Base-by-base conservation (phyloP, 2,329 filamentous ascomycete species). In the Cladosporium sphaerospermum region DNA sequence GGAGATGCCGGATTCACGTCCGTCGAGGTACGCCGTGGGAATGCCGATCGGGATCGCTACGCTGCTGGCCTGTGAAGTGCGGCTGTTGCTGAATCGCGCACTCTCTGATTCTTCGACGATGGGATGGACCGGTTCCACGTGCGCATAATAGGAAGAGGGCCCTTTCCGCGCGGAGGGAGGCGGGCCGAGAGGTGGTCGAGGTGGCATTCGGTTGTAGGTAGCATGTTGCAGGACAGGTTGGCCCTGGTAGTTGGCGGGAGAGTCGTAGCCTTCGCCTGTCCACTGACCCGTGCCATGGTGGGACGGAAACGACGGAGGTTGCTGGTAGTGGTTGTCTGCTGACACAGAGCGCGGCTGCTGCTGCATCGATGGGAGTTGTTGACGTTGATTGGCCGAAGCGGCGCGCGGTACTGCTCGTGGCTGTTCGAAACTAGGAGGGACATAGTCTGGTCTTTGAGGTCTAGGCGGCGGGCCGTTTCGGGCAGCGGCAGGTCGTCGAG, bases 101-200 rank as follows among this genome's bases (percentile, higher is more conserved):
- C 66, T 71, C 47, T 75, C 74, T 5, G 71, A 68, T 57, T 78
- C 75, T 62, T 78, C 75, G 3, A 65, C 69, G 46, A 78, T 78
- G 2, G 75, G 75, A 32, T 74, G 72, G 23, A 78, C 75, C 23
- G 72, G 73, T 0, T 71, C 73, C 50, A 70, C 64, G 14, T 54
- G 73, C 2, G 73, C 73, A 55, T 78, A 78, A 59, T 76, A 77
- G 0, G 72, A 74, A 4, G 71, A 69, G 8, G 75, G 75, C 4
- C 74, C 75, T 66, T 72, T 64, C 28, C 75, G 66, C 6, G 74
- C 68, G 1, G 73, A 75, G 1, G 75, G 75, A n/a, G 75, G 75
- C 18, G 75, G 75, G 3, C 75, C 75, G 33, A 77, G 63, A 46
- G 69, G 72, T 9, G 71, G 71, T 16, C 66, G 63, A 19, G 47